A percentile compares a stretch with the other conserved stretches of the same genome.
Conservation (phyloP, 495 filamentous ascomycete species). For the Niebla homalea region DNA sequence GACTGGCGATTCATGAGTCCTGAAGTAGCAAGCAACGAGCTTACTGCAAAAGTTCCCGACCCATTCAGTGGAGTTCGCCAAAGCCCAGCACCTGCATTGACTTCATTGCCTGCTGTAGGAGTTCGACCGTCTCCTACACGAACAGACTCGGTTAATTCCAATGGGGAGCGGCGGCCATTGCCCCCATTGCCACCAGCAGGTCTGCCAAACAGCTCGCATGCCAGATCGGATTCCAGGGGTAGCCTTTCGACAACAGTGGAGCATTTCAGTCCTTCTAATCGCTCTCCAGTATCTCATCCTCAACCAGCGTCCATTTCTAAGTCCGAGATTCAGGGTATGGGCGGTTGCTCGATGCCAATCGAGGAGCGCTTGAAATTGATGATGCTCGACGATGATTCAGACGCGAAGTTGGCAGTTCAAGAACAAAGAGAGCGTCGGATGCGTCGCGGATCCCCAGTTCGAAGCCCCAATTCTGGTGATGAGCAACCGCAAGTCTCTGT, state of each 20-base stretch:
- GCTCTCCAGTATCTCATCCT: conserved; percentile 54
- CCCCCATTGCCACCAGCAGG: conserved; percentile 55
- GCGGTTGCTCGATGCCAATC: conserved; percentile 56
- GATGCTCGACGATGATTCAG: conserved; percentile 55
- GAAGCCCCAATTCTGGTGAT: conserved; percentile 22
- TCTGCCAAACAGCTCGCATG: conserved; percentile 21
- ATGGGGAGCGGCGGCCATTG: conserved; percentile 58
- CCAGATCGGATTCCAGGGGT: conserved; percentile 31
- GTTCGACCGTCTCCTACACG: conserved; percentile 20
- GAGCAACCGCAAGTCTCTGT: conserved; percentile 29
- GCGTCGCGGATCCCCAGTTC: conserved; percentile 16
- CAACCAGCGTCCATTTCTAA: conserved; percentile 48
- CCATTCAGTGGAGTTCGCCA: conserved; percentile 51
- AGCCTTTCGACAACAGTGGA: conserved; percentile 50
- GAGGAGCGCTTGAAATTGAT: conserved; percentile 73
- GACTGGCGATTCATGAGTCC: conserved; percentile 82
- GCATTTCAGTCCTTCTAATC: conserved; percentile 42
- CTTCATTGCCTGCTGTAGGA: conserved; percentile 28
- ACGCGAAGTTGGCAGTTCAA: conserved; percentile 27
- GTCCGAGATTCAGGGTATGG: conserved; percentile 55
- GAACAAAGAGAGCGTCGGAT: conserved; percentile 47
- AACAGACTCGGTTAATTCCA: conserved; percentile 50
- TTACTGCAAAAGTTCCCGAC: conserved; percentile 47
- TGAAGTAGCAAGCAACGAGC: conserved; percentile 33
- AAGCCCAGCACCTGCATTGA: conserved; percentile 45